Conservation (phyloP, 208 protist genomes). For the Leishmania aethiopica region DNA sequence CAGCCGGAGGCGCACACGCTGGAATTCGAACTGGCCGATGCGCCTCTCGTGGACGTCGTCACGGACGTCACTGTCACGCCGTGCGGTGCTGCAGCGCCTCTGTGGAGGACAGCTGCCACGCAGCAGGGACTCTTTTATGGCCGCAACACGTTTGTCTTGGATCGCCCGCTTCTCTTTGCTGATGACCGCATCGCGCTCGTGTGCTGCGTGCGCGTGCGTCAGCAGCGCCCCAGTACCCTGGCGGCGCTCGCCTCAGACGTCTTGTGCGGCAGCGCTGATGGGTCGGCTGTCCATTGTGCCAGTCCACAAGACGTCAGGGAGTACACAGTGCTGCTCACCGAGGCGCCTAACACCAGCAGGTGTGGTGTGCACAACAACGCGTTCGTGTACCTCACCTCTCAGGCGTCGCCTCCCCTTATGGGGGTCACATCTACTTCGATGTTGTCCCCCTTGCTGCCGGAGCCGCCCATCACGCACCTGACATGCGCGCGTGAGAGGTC, state of each 20-base stretch:
- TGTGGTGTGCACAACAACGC: background rate
- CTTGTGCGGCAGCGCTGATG: background rate
- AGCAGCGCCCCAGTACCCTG: slow-evolving; percentile 3
- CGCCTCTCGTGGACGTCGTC: slow-evolving; percentile 26
- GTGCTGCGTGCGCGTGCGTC: slow-evolving; percentile 24
- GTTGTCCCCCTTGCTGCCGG: background rate
- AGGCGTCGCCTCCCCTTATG: background rate
- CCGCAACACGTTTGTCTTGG: slow-evolving; percentile 28
- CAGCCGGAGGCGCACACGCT: slow-evolving; percentile 16
- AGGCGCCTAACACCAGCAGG: background rate
- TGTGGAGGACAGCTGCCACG: background rate
- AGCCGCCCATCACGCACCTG: background rate
- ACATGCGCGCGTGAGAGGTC: background rate
- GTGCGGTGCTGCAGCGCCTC: background rate
- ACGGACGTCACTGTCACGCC: slow-evolving; percentile 8
- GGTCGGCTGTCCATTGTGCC: background rate
- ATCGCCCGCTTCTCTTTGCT: slow-evolving; percentile 13
- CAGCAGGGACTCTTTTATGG: slow-evolving; percentile 34
- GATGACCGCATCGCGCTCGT: background rate
- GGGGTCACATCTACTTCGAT: background rate
- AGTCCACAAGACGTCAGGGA: background rate
- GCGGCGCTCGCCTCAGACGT: background rate
- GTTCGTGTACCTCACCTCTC: slow-evolving; percentile 10
- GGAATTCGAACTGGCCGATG: slow-evolving; percentile 22
- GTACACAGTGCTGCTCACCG: slow-evolving; percentile 9